Base-by-base conservation (phyloP, 2,329 filamentous ascomycete species). In the Geoglossum cookeanum region DNA sequence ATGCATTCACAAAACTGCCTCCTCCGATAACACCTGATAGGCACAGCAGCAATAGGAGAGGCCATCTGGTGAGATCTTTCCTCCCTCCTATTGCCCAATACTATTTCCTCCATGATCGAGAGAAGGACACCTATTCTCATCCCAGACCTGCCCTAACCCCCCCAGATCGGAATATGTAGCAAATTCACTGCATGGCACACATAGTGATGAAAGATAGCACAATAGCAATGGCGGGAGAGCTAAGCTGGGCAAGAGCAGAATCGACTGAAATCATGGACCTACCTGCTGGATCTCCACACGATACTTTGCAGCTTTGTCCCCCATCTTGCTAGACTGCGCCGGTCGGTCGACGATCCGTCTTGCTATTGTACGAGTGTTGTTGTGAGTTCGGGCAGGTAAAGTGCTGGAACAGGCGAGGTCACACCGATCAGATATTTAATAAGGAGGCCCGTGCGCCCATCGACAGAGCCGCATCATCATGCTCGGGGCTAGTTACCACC, bases 231-330 rank as follows among this genome's bases (percentile, higher is more conserved):
- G 52, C 52, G 2, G n/a, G 39, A 29, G 6, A 1, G n/a, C 17
- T 17, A 30, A 55, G 15, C 53, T n/a, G 1, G 56, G 29, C 2
- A 56, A 27, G 53, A 13, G 35, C 17, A 35, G 3, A 29, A 30
- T 29, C 15, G 42, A 17, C 13, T 29, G 22, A 22, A 22, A 22
- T 37, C 17, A n/a, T 13, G 13, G 35, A 37, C 83, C 73, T 68
- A 90, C 87, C 85, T 94, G 91, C 72, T 95, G 92, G 73, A 98
- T 98, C 77, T 98, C 92, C 74, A 94, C 89, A 69, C 90, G 83
- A 71, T 97, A 98, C 71, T 96, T 97, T 70, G 79, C 82, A 65
- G 78, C 78, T 68, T 78, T 79, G 70, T 92, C 86, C 63, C 81
- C 77, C 85, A 88, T 90, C 58, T 67, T 76, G 72, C 7, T n/a